Evolutionary conservation across 345 rosid genomes (phyloP).

Genomic region (Acer yangbiense): DNA sequence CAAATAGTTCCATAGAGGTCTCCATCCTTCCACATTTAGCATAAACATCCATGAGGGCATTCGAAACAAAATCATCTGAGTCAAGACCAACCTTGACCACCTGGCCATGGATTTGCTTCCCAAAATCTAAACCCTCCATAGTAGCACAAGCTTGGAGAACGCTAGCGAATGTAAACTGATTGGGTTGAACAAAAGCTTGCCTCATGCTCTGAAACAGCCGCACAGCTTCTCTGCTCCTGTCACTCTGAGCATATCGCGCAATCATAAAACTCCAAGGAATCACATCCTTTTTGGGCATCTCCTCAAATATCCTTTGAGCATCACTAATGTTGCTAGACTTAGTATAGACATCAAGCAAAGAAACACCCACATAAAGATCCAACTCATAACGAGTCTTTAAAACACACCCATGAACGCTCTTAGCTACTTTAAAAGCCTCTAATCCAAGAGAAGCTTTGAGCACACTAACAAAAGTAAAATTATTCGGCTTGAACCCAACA

Average conservation of each 20-base stretch:
- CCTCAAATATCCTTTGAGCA: conserved; percentile 62
- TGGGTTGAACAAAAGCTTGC: conserved; percentile 57
- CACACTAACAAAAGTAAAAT: conserved; percentile 60
- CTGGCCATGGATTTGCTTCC: conserved; percentile 66
- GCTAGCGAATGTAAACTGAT: conserved; percentile 76
- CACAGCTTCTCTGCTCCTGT: conserved; percentile 51
- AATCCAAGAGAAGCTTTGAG: conserved; percentile 77
- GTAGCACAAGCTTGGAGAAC: conserved; percentile 71
- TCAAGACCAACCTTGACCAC: conserved; percentile 58
- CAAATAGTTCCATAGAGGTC: conserved; percentile 59
- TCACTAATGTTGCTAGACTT: conserved; percentile 42
- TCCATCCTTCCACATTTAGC: conserved; percentile 75
- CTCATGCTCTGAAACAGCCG: conserved; percentile 72
- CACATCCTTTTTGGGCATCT: conserved; percentile 73
- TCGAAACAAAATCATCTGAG: conserved; percentile 59
- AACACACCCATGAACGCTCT: conserved; percentile 65
- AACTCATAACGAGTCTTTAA: conserved; percentile 59
- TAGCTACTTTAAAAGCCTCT: conserved; percentile 47
- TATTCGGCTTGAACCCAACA: conserved; percentile 64
- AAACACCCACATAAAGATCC: conserved; percentile 60
- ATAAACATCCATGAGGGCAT: conserved; percentile 81
- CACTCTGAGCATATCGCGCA: conserved; percentile 66
- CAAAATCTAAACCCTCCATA: conserved; percentile 46
- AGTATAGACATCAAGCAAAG: conserved; percentile 74
- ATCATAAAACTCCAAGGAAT: conserved; percentile 95